Evolutionary conservation across 768 basidiomycete genomes (phyloP), one percentile per base, ranked within the genome.

Genomic region (Tephrocybe sp.): DNA sequence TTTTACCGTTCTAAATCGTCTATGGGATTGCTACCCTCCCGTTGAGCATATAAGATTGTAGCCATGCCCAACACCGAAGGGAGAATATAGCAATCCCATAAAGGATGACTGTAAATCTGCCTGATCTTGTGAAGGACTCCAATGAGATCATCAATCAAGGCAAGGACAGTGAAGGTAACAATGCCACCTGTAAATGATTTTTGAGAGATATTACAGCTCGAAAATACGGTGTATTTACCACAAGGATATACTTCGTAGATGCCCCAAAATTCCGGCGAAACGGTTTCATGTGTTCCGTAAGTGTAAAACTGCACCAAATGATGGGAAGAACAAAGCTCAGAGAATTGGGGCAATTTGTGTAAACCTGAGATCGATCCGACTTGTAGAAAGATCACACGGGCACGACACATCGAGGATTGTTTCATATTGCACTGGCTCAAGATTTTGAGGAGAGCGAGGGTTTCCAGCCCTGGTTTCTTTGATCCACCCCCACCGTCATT

Each of bases 21-120:
- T 17, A 79, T 36, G 7, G 79, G 75, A 56, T 82, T 74, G 16
- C 67, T 62, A 17, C 64, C 61, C 11, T 62, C 55, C 36, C 43
- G 49, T 26, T 44, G 49, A 38, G 68, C 74, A 32, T 65, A 64
- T 17, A 74, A 38, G 49, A 68, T 75, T 31, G 74, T 73, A 2
- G 76, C 73, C 62, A 82, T 68, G 48, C 84, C 87, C 23, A 92
- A 65, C 11, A 79, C 81, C 47, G 77, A 72, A 7, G 89, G 87
- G 5, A 83, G 61, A 17, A 92, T 70, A 61, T 84, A 90, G 48
- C 80, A 80, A 8, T 68, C 68, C 87, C 88, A 92, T 10, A 85
- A 59, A 16, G 82, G 83, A 59, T 89, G 87, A 34, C 76, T 70
- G 40, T 70, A 63, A 17, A 87, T 65, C 55, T 78, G 70, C n/a